Conservation (phyloP, 768 basidiomycete genomes). For the Mycena kentingensis region DNA sequence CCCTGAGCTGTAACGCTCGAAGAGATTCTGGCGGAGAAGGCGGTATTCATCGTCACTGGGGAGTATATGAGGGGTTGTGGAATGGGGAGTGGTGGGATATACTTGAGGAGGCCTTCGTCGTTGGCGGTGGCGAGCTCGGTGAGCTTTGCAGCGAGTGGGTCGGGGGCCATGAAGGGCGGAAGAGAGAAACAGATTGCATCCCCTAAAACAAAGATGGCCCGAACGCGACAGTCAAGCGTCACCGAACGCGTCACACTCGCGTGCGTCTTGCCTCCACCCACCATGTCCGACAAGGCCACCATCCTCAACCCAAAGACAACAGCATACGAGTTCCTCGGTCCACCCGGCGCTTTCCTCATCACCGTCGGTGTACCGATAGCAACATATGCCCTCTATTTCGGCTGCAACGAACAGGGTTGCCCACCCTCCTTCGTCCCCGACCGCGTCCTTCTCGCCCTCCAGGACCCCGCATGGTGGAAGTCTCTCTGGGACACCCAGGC, state of each 20-base stretch:
- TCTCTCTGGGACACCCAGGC: constrained; percentile 85
- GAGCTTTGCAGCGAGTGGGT: constrained; percentile 59
- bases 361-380: constrained; percentile 69
- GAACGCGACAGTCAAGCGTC: constrained; percentile 3
- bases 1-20: constrained; percentile 58
- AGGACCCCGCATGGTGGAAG: constrained; percentile 62
- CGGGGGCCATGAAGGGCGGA: constrained; percentile 37
- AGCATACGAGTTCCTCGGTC: constrained; percentile 81
- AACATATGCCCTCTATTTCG: constrained; percentile 76
- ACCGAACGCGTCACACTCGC: constrained; percentile 5
- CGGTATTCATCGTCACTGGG: constrained; percentile 75
- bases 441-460: constrained; percentile 48
- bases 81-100: constrained; percentile 20
- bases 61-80: constrained; percentile 1
- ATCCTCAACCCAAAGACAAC: constrained; percentile 69
- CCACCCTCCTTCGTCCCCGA: constrained; percentile 56
- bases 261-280: constrained; percentile 27
- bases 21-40: constrained; percentile 65
- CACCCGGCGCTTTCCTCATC: constrained; percentile 72
- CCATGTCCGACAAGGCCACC: constrained; percentile 13
- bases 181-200: constrained; percentile 18
- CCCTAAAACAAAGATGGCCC: not conserved
- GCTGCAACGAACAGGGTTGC: constrained; percentile 74
- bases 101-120: constrained; percentile 67
- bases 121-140: constrained; percentile 71